Percentiles rank a stretch among this genome's conserved stretches.
These are phyloP conservation scores for Uronychia setigera DNA, from an alignment of 73 alveolate species.

Conservation along the genomic window DNA sequence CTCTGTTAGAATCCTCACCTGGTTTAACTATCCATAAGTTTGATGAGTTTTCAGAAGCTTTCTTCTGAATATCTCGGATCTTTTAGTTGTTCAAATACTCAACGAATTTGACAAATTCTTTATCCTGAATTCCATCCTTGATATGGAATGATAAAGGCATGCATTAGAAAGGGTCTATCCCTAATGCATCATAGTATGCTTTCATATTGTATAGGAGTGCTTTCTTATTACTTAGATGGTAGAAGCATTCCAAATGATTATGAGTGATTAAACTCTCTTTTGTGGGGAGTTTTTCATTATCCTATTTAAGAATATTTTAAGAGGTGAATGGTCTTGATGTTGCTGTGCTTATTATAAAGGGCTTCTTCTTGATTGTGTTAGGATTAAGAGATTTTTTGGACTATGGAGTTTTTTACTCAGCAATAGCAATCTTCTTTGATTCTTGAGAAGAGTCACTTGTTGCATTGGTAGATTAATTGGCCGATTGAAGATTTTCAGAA, in stretches of 20 bases:
- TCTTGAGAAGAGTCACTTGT: background rate
- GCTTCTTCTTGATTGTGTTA: too few relatives aligned
- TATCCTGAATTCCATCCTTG: slow-evolving; percentile 69
- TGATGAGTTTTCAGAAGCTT: background rate
- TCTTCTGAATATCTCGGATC: background rate
- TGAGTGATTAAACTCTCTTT: slow-evolving; percentile 25
- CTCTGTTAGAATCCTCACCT: slow-evolving; percentile 76
- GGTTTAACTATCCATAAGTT: slow-evolving; percentile 89
- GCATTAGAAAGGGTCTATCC: slow-evolving; percentile 52
- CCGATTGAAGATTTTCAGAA: too few relatives aligned
- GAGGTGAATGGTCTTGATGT: too few relatives aligned
- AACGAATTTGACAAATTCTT: slow-evolving; percentile 54
- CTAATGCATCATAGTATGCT: slow-evolving; percentile 60
- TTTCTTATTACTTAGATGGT: slow-evolving; percentile 74
- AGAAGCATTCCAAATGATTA: slow-evolving; percentile 68
- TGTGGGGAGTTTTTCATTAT: too few relatives aligned
- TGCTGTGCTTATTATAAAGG: too few relatives aligned
- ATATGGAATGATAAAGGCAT: slow-evolving; percentile 80
- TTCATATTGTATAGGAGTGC: slow-evolving; percentile 73
- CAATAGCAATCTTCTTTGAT: too few relatives aligned
- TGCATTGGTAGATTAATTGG: background rate
- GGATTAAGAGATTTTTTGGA: too few relatives aligned
- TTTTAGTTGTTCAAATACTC: slow-evolving; percentile 43
- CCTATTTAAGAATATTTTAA: too few relatives aligned
- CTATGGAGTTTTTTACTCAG: too few relatives aligned